These are phyloP conservation scores for Salix brachista DNA, from an alignment of 345 rosid genomes.

Conservation along the genomic window DNA sequence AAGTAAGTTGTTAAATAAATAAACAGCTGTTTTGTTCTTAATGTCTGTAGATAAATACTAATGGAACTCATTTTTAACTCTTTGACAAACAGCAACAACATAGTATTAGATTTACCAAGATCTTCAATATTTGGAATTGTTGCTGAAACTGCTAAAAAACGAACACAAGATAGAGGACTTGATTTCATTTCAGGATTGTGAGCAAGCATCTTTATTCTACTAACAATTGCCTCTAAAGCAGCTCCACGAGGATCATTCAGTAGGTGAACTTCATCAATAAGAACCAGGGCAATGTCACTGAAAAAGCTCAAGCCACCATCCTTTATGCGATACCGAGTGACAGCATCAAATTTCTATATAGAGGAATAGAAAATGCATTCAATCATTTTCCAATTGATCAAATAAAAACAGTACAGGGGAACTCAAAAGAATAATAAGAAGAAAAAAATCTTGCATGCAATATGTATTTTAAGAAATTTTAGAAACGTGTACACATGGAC, in stretches of 20 bases:
- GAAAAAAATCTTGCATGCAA: too few relatives aligned
- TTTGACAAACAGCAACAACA: slow-evolving; percentile 11
- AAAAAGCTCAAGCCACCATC: slow-evolving; percentile 94
- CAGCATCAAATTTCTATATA: slow-evolving; percentile 93
- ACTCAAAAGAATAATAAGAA: too few relatives aligned
- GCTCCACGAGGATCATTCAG: slow-evolving; percentile 97
- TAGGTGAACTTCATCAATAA: slow-evolving; percentile 94
- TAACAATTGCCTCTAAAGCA: slow-evolving; percentile 87
- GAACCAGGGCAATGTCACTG: slow-evolving; percentile 83
- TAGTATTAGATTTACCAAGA: slow-evolving; percentile 52
- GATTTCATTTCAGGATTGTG: slow-evolving; percentile 65
- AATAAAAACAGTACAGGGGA: too few relatives aligned
- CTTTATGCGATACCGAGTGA: slow-evolving; percentile 75
- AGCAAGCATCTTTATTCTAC: slow-evolving; percentile 89
- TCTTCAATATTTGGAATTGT: slow-evolving; percentile 94
- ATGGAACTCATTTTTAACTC: not conserved
- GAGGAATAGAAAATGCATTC: slow-evolving; percentile 3
- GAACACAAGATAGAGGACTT: slow-evolving; percentile 68
- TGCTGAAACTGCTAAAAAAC: slow-evolving; percentile 89
- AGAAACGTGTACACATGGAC: too few relatives aligned
- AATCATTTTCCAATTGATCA: not conserved
- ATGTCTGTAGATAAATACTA: not conserved
- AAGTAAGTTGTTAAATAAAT: slow-evolving; percentile 11
- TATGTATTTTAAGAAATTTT: too few relatives aligned
- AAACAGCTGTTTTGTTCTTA: not conserved